Evolutionary conservation across 2,329 filamentous ascomycete species (phyloP), one percentile per base, ranked within the genome.

Genomic region (Colletotrichum musicola): DNA sequence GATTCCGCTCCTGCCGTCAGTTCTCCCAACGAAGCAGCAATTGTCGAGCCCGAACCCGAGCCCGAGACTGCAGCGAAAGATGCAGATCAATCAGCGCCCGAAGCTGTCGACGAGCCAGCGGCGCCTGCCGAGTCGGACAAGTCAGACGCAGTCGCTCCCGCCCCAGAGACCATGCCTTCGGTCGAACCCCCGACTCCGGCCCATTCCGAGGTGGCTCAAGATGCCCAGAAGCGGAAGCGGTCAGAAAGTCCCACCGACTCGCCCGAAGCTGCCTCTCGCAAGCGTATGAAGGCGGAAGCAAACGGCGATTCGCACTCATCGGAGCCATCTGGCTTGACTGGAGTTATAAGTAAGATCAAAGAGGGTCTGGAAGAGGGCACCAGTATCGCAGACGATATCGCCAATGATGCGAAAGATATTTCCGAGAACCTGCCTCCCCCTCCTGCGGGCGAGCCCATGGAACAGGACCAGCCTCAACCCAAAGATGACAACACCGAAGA

Each of bases 221-320:
- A 90, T 72, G 81, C 82, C 47, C 87, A 88, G 73, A 92, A 91
- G 78, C 85, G 90, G 70, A 93, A 92, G 77, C 88, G 90, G 73
- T 93, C 89, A 50, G 83, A 84, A 64, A 92, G 85, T 64, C 90
- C 90, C 42, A 81, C 86, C 20, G 87, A 87, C 9, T 85, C 83
- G 10, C 79, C 82, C 25, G 84, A 88, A 64, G 85, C 87, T 14
- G 78, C 85, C 55, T 82, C 84, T 51, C 82, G 81, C 58, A 92
- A 92, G 76, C 88, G 86, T 69, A 79, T 83, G 12, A 86, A 85
- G 72, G 79, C 84, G 55, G 82, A 80, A 46, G 75, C 51, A 53
- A 56, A 50, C 10, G 27, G 42, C 13, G 50, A 59, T 10, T 30
- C 49, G 16, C 55, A 55, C 4, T 40, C 20, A 18, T 30, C 66